Percentiles rank a stretch among this genome's conserved stretches.
These are phyloP conservation scores for Diaporthe sp. DNA, from an alignment of 2,329 filamentous ascomycete genomes.

Conservation along the genomic window DNA sequence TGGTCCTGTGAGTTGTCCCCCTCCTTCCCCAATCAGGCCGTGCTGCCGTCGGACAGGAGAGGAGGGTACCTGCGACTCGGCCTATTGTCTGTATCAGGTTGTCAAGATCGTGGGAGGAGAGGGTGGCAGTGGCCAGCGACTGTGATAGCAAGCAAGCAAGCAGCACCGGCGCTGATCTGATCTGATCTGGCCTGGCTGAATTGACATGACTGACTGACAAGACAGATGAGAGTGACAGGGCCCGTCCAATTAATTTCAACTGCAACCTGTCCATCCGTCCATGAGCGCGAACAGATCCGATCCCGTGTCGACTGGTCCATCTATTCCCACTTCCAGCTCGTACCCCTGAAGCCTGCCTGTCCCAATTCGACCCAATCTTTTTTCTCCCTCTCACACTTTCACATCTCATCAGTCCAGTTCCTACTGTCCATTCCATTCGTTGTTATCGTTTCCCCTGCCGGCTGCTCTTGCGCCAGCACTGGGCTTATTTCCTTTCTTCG, in stretches of 20 bases:
- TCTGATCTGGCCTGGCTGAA: neutral
- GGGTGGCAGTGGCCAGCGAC: neutral
- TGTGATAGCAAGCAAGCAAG: constrained; percentile 19
- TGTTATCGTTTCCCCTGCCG: constrained; percentile 25
- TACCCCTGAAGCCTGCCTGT: constrained; percentile 42
- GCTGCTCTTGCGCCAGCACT: constrained; percentile 29
- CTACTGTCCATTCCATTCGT: constrained; percentile 10
- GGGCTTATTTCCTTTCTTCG: constrained; percentile 6
- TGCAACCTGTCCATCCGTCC: constrained; percentile 35
- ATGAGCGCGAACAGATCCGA: constrained; percentile 32
- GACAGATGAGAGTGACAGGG: constrained; percentile 36
- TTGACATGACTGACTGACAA: constrained; percentile 7
- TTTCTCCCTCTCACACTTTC: constrained; percentile 14
- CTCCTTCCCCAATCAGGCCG: constrained; percentile 5
- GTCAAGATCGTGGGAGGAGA: constrained; percentile 1
- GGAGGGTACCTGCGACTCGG: neutral
- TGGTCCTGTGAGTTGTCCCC: constrained; percentile 13
- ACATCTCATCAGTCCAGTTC: constrained; percentile 10
- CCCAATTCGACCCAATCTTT: constrained; percentile 30
- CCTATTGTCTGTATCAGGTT: constrained; percentile 18
- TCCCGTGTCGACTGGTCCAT: constrained; percentile 32
- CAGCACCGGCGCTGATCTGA: constrained; percentile 29
- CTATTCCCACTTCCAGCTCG: constrained; percentile 35
- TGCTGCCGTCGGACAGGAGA: constrained; percentile 13
- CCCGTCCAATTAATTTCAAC: constrained; percentile 40